Base-by-base conservation (phyloP, 2,329 filamentous ascomycete genomes). In the Dothistroma septosporum region DNA sequence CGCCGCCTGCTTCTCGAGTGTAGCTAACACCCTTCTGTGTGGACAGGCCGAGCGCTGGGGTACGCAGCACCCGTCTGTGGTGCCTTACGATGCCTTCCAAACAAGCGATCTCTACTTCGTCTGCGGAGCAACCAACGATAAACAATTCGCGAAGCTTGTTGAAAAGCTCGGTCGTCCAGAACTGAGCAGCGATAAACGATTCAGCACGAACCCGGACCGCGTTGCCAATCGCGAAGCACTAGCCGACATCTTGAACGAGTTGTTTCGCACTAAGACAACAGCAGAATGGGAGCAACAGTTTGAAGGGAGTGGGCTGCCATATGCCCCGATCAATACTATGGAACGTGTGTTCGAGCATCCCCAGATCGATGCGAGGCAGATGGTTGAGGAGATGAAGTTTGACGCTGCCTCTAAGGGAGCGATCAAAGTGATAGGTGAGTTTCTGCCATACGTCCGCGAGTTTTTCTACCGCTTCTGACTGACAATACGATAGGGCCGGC, bases 291-390 rank as follows among this genome's bases (percentile, higher is more conserved):
- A 75, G 6, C 19, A 37, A 1, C 62, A 70, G 0, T 75, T 80
- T 50, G 74, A 76, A 21, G 73, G 72, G 0, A 77, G 73, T 28
- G 76, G 75, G 3, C 69, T 80, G 61, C 76, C 78, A 0, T 76
- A 78, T 50, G 77, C 73, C 0, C 72, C 77, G 1, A 76, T 79
- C 47, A 80, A 80, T 59, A 75, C 66, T 2, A 72, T 80, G 32
- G 70, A 79, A 58, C 64, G 67, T 28, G 76, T 73, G 0, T 78
- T 79, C 61, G 61, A 66, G 1, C 77, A 79, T 60, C 74, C 76
- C 7, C 77, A 80, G 61, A 73, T 72, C 0, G 16, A 62, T 21
- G 76, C 76, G 0, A 69, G 76, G 28, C 61, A 71, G 19, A 55
- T 59, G 57, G 33, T 59, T n/a, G n/a, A 55, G 37, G 44, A 41